A percentile compares a stretch with the other conserved stretches of the same genome.
phyloP scores from a whole-genome alignment of 768 basidiomycete species.

The Strobilomyces dryophilus region DNA sequence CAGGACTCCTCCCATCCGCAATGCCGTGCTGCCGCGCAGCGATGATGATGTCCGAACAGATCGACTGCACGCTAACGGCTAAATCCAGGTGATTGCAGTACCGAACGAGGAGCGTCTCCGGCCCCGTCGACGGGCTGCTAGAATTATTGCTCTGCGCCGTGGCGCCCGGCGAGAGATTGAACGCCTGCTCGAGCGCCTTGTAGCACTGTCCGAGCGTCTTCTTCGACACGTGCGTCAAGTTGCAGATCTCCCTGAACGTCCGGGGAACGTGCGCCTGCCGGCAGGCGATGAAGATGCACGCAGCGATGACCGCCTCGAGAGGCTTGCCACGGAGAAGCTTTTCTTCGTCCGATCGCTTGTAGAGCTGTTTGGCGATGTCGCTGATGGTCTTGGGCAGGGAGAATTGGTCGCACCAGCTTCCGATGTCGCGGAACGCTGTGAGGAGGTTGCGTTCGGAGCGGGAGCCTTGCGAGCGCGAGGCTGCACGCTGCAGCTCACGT shows the following conservation, averaged over 20 bases:
- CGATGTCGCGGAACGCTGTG: conserved; percentile 87
- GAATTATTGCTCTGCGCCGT: conserved; percentile 45
- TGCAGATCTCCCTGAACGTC: conserved; percentile 94
- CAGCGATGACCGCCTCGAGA: conserved; percentile 90
- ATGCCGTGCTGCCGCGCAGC: conserved; percentile 80
- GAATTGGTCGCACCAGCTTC: conserved; percentile 93
- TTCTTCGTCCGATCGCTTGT: conserved; percentile 96
- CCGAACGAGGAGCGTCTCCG: conserved; percentile 85
- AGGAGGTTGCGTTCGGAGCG: conserved; percentile 84
- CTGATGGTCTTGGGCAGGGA: conserved; percentile 90
- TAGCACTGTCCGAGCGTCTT: conserved; percentile 94
- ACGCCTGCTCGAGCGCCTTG: conserved; percentile 82
- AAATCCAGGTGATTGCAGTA: conserved; percentile 93
- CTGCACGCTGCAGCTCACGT: conserved; percentile 88
- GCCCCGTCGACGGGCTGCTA: conserved; percentile 52
- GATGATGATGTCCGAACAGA: conserved; percentile 78
- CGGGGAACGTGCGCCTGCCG: conserved; percentile 93
- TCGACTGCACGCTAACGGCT: conserved; percentile 75
- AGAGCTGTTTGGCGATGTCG: conserved; percentile 95
- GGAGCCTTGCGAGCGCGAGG: conserved; percentile 71
- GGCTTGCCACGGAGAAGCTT: conserved; percentile 89
- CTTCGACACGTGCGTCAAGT: conserved; percentile 90
- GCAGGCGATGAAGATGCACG: conserved; percentile 97
- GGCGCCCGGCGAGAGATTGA: conserved; percentile 83
- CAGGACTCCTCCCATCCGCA: conserved; percentile 90